A percentile compares a stretch with the other conserved stretches of the same genome.
These are phyloP conservation scores for Gastroboletus turbinatus DNA, from an alignment of 1,284 basidiomycete genomes.

Conservation along the genomic window DNA sequence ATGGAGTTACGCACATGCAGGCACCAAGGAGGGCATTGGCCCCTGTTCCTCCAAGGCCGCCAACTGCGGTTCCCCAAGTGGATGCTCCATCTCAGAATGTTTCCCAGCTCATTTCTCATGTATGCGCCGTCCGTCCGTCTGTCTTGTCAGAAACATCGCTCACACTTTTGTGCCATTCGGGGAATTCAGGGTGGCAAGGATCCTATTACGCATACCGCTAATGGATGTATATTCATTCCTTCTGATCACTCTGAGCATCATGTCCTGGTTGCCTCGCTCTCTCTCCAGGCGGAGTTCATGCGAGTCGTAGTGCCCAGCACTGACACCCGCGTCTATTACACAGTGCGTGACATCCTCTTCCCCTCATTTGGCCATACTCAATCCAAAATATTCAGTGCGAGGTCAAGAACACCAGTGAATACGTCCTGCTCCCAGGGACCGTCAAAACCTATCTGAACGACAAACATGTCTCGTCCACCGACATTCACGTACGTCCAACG, in stretches of 20 bases:
- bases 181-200: conserved; percentile 11
- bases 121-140: background rate
- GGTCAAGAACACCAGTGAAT: conserved; percentile 21
- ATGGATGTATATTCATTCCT: conserved; percentile 17
- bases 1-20: no score
- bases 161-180: background rate
- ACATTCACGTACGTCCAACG: conserved; percentile 15
- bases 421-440: conserved; percentile 20
- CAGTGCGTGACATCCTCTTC: conserved; percentile 1
- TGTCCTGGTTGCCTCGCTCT: conserved; percentile 21
- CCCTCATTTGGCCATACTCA: background rate
- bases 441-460: conserved; percentile 26
- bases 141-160: background rate
- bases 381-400: conserved; percentile 15
- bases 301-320: conserved; percentile 21
- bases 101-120: conserved; percentile 17
- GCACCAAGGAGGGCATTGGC: no score
- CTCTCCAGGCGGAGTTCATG: conserved; percentile 22
- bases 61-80: background rate
- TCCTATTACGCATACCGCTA: conserved; percentile 19
- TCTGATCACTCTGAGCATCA: conserved; percentile 16
- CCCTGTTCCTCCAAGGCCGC: background rate
- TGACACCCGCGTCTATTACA: conserved; percentile 22
- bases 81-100: background rate
- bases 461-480: conserved; percentile 23